Base-by-base conservation (phyloP, 1,284 basidiomycete species). In the Papiliotrema fonsecae region DNA sequence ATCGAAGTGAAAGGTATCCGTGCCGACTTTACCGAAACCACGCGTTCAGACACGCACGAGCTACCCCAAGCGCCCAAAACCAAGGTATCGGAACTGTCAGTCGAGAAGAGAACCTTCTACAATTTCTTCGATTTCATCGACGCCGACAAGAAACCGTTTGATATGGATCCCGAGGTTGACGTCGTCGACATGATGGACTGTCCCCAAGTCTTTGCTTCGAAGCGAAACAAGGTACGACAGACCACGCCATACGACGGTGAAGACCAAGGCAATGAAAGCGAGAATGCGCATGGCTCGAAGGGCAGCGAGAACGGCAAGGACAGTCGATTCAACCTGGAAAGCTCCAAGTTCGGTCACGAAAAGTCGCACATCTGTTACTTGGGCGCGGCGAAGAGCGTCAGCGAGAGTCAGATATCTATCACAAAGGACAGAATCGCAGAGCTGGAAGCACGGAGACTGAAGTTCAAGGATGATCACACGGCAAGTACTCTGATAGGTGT, bases 121-220 rank as follows among this genome's bases (percentile, higher is more conserved):
- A 85, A 96, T 69, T 67, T 78, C 37, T 82, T 88, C 57, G 94
- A 97, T 65, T 94, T 86, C 62, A 78, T 88, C 47, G 91, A 96
- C 67, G 79, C 84, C 1, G 84, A 87, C 60, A 85, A 85, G 79
- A 71, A 76, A 2, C 77, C 84, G 1, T 71, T 77, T 2, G 75
- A 78, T 39, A 62, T 67, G 14, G 68, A 77, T 47, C 86, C 88
- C 3, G 77, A 75, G 25, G 71, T 94, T 5, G 82, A 87, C 55
- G 72, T 93, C 21, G 75, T 88, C 19, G 84, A 86, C 19, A 75
- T 86, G 5, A 83, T 83, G 28, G 80, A 81, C 21, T 91, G 88
- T 58, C 90, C 92, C 22, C 82, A 84, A 28, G 85, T 97, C 65
- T 85, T 84, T 31, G 92, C 88, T 72, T 87, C 86, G 73, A 85